These are phyloP conservation scores for Akanthomyces lecanii DNA, from an alignment of 2,329 filamentous ascomycete genomes.

Conservation along the genomic window DNA sequence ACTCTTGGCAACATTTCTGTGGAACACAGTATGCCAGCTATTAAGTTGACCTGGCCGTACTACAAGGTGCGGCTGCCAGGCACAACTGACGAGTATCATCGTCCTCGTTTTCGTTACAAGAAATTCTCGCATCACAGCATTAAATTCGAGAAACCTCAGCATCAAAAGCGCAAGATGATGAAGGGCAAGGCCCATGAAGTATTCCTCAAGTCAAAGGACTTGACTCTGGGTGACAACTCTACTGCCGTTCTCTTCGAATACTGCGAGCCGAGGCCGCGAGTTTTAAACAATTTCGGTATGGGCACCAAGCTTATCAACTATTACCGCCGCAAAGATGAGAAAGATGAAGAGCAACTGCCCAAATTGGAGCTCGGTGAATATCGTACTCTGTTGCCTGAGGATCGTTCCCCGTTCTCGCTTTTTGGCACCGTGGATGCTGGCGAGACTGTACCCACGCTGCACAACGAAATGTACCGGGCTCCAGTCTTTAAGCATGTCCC, in stretches of 20 bases:
- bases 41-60: conserved; percentile 91
- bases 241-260: conserved; percentile 88
- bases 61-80: conserved; percentile 80
- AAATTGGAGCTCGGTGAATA: conserved; percentile 86
- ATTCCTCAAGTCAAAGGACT: conserved; percentile 74
- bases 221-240: conserved; percentile 86
- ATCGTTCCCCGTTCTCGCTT: conserved; percentile 91
- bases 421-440: conserved; percentile 92
- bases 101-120: conserved; percentile 71
- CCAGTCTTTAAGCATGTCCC: conserved; percentile 85
- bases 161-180: conserved; percentile 75
- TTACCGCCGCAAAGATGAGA: conserved; percentile 74
- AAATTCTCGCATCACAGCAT: conserved; percentile 63
- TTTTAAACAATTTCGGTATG: conserved; percentile 97
- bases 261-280: conserved; percentile 86
- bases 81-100: conserved; percentile 77
- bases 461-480: conserved; percentile 93
- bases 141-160: conserved; percentile 65
- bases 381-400: conserved; percentile 81
- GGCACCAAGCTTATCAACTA: conserved; percentile 95
- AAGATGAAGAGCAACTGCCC: conserved; percentile 69
- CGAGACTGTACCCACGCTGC: conserved; percentile 82
- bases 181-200: conserved; percentile 76
- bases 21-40: conserved; percentile 88
- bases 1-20: conserved; percentile 88